phyloP scores from a whole-genome alignment of 805 yeast genomes.

The Starmera caribaea region DNA sequence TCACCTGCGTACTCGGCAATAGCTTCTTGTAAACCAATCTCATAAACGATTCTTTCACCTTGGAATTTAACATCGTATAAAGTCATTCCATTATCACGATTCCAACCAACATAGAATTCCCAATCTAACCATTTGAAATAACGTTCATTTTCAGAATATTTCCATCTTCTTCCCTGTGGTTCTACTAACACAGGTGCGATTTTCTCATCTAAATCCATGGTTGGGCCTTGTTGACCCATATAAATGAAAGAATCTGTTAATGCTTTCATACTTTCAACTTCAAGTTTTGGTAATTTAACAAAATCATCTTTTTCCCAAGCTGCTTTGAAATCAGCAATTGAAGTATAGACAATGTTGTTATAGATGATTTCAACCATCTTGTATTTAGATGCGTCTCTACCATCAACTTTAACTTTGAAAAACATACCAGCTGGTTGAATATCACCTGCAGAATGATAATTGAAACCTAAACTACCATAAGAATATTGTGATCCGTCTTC shows the following conservation, averaged over 20 bases:
- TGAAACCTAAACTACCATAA: neutral
- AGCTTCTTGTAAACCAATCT: slow-evolving; percentile 20
- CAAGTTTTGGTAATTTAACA: slow-evolving; percentile 12
- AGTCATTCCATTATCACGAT: slow-evolving; percentile 17
- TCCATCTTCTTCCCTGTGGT: slow-evolving; percentile 21
- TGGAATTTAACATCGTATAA: slow-evolving; percentile 18
- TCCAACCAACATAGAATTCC: slow-evolving; percentile 19
- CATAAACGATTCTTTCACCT: slow-evolving; percentile 20
- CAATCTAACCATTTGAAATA: slow-evolving; percentile 23
- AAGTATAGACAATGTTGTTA: slow-evolving; percentile 12
- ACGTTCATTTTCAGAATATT: slow-evolving; percentile 15
- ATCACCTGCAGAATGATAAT: slow-evolving; percentile 14
- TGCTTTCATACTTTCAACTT: slow-evolving; percentile 16
- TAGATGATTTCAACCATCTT: slow-evolving; percentile 14
- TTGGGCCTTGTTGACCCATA: neutral
- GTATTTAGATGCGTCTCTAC: slow-evolving; percentile 11
- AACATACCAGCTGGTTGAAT: slow-evolving; percentile 15
- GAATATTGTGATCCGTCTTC: neutral
- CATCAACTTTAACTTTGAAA: slow-evolving; percentile 14
- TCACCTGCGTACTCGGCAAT: slow-evolving; percentile 22
- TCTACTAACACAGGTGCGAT: slow-evolving; percentile 15
- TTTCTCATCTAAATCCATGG: slow-evolving; percentile 16
- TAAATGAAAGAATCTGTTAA: slow-evolving; percentile 15
- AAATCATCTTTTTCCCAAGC: slow-evolving; percentile 14
- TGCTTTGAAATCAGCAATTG: slow-evolving; percentile 16